These are phyloP conservation scores for Pseudonectria foliicola DNA, from an alignment of 2,329 filamentous ascomycete genomes.

Conservation along the genomic window DNA sequence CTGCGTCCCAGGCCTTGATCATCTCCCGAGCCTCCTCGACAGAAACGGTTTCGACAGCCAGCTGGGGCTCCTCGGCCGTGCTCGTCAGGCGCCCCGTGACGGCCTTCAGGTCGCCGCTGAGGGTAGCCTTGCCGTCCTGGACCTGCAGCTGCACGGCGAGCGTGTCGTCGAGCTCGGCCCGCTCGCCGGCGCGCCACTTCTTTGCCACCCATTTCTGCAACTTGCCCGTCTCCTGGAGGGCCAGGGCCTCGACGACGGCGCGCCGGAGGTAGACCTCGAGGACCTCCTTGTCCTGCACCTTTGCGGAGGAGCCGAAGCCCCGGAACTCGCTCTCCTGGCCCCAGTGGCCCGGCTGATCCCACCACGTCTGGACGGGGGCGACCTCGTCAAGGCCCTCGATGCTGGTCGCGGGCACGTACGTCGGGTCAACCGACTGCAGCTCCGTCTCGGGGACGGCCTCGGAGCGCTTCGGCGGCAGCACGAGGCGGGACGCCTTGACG, in stretches of 20 bases:
- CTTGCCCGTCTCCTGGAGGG: slow-evolving; percentile 29
- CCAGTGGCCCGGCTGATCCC: slow-evolving; percentile 49
- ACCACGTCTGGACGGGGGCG: slow-evolving; percentile 43
- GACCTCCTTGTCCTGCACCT: slow-evolving; percentile 35
- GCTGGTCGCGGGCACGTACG: slow-evolving; percentile 41
- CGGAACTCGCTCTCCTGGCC: slow-evolving; percentile 35
- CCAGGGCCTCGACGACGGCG: slow-evolving; percentile 46
- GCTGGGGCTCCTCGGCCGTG: slow-evolving; percentile 19
- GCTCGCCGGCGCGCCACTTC: slow-evolving; percentile 27
- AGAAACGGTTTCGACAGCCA: slow-evolving; percentile 18
- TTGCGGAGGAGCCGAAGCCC: slow-evolving; percentile 35
- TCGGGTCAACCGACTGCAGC: slow-evolving; percentile 21
- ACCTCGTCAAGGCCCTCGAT: slow-evolving; percentile 41
- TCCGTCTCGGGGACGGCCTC: slow-evolving; percentile 29
- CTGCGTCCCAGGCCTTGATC: slow-evolving; percentile 40
- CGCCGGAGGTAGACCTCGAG: slow-evolving; percentile 43
- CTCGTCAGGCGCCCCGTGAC: slow-evolving; percentile 28
- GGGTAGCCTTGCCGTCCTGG: slow-evolving; percentile 31
- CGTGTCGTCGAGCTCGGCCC: slow-evolving; percentile 27
- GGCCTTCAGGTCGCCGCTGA: slow-evolving; percentile 31
- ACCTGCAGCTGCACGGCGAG: slow-evolving; percentile 33
- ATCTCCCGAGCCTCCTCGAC: slow-evolving; percentile 35
- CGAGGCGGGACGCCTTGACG: slow-evolving; percentile 24
- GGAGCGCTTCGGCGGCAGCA: slow-evolving; percentile 26
- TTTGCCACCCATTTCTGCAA: slow-evolving; percentile 25